Base-by-base conservation (phyloP, 805 yeast genomes). In the Lachancea sp. region DNA sequence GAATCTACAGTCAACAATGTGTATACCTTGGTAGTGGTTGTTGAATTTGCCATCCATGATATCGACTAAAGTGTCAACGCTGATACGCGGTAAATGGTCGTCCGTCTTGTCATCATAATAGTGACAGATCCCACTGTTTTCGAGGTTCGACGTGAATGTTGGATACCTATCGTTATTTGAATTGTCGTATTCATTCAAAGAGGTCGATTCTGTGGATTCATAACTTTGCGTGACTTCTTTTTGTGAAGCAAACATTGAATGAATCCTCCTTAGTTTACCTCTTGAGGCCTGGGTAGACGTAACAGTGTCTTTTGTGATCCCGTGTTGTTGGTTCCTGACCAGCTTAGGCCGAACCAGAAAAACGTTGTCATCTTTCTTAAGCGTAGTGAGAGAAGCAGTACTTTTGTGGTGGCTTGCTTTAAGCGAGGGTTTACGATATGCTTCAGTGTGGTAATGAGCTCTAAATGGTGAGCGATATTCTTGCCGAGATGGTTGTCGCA, bases 1-100 rank as follows among this genome's bases (percentile, higher is more conserved):
- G 57, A 92, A 92, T 40, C 98, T 75, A 58, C 97, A 88, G 64
- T 92, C 98, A 8, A 92, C 68, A 13, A 92, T 67, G 6, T 74
- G 51, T 29, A 74, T 64, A 24, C 75, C 74, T 45, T 77, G 77
- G 53, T 79, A 87, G 37, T 64, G 65, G 17, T 70, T 60, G 12
- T 61, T 48, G 50, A 67, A 66, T 12, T 61, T 53, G 17, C 66
- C 67, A 20, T 54, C 54, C 8, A 69, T 51, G 26, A 72, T 65
- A 9, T 64, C 61, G 38, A 56, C 56, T 55, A 78, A 54, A 35
- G 69, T 71, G 18, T 61, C 59, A 8, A 63, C 69, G 37, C 62
- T 62, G 18, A 75, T 74, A 38, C 80, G 60, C 3, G 62, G 63
- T 65, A 70, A 64, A 56, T 73, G 48, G 34, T 86, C 85, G 42